These are phyloP conservation scores for Linnemannia exigua DNA, from an alignment of 192 early-diverging fungal species.

Conservation along the genomic window DNA sequence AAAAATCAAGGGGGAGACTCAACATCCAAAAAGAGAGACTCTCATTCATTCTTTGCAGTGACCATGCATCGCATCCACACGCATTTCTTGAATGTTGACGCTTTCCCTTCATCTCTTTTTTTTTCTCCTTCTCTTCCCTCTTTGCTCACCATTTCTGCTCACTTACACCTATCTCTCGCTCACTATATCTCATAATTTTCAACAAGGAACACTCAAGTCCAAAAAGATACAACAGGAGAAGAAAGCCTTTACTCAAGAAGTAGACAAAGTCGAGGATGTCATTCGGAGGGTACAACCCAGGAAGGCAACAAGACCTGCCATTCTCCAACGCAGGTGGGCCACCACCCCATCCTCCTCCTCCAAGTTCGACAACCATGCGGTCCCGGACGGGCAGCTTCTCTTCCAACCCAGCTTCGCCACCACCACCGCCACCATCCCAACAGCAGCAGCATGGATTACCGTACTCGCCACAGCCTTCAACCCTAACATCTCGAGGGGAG, in stretches of 20 bases:
- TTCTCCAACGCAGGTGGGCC: constrained; percentile 14
- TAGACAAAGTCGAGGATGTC: constrained; percentile 17
- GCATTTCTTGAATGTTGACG: not conserved
- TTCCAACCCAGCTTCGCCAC: constrained; percentile 7
- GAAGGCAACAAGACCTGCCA: constrained; percentile 15
- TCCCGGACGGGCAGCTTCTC: constrained; percentile 28
- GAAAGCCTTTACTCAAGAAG: not conserved
- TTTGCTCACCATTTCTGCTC: too few species aligned
- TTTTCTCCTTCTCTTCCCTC: not conserved
- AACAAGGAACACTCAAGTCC: not conserved
- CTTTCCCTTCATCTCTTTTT: not conserved
- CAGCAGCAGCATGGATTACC: constrained; percentile 12
- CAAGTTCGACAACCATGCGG: constrained; percentile 6
- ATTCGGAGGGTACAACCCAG: constrained; percentile 35
- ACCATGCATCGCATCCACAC: not conserved
- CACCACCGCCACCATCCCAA: not conserved
- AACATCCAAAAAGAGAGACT: not conserved
- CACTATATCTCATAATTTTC: not conserved
- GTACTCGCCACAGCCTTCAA: constrained; percentile 16
- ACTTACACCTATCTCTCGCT: not conserved
- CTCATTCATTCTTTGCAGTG: not conserved
- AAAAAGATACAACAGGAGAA: not conserved
- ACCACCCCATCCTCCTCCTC: not conserved
- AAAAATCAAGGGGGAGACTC: not conserved
- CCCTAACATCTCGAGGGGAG: not conserved